These are phyloP conservation scores for Ceratocystiopsis brevicomis DNA, from an alignment of 2,329 filamentous ascomycete species.

Conservation along the genomic window DNA sequence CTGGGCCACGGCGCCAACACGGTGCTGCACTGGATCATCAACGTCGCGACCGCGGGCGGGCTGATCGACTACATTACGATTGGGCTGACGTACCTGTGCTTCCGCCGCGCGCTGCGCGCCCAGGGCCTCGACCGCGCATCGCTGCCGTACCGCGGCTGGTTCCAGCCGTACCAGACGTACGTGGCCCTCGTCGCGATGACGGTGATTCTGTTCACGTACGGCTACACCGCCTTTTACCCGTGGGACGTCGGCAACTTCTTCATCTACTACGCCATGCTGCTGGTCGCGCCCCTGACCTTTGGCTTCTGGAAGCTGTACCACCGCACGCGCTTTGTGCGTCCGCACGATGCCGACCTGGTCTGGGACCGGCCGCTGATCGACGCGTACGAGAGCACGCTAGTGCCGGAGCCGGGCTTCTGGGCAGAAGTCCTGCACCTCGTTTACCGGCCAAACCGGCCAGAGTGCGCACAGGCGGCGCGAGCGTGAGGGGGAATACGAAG, in stretches of 20 bases:
- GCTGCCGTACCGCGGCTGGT: constrained; percentile 35
- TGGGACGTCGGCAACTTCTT: constrained; percentile 8
- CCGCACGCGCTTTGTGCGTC: constrained; percentile 5
- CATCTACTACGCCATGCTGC: constrained; percentile 8
- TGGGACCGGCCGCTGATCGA: constrained; percentile 12
- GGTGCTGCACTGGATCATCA: constrained; percentile 42
- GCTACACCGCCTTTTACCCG: constrained; percentile 6
- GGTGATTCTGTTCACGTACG: constrained; percentile 4
- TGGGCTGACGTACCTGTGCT: constrained; percentile 38
- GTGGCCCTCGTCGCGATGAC: constrained; percentile 7
- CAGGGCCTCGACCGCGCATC: constrained; percentile 33
- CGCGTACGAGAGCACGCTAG: constrained; percentile 19
- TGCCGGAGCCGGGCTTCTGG: neutral
- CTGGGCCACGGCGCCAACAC: constrained; percentile 33
- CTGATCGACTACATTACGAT: constrained; percentile 39
- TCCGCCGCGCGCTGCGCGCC: constrained; percentile 33
- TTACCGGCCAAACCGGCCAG: too few species aligned
- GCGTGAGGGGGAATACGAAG: too few species aligned
- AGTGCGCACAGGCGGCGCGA: too few species aligned
- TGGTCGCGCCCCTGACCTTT: constrained; percentile 3
- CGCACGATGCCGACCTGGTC: constrained; percentile 8
- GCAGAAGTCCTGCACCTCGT: neutral
- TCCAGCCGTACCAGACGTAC: constrained; percentile 10
- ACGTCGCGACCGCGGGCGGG: constrained; percentile 39
- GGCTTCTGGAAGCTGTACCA: constrained; percentile 3